Evolutionary conservation across 2,329 filamentous ascomycete genomes (phyloP).

Genomic region (Chrysoporthe austroafricana): DNA sequence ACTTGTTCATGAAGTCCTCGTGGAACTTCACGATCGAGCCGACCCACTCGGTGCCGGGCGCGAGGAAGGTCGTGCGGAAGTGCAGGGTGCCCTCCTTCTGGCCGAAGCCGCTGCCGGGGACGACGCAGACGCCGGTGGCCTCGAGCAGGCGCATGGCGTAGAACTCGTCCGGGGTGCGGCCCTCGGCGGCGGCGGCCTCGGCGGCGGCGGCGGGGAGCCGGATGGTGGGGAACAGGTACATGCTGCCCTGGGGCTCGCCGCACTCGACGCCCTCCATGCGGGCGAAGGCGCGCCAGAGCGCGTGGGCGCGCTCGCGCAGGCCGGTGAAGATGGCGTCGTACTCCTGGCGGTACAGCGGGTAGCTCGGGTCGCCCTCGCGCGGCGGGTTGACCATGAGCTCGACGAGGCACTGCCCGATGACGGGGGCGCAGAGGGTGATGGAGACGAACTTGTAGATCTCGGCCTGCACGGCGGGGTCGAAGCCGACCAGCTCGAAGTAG

Average conservation of each 20-base stretch:
- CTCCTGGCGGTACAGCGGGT: slow-evolving; percentile 81
- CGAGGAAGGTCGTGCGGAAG: slow-evolving; percentile 95
- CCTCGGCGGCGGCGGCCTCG: slow-evolving; percentile 74
- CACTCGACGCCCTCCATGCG: slow-evolving; percentile 97
- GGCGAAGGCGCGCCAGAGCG: slow-evolving; percentile 87
- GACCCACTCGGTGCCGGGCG: slow-evolving; percentile 95
- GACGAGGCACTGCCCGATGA: slow-evolving; percentile 93
- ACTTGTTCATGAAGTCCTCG: slow-evolving; percentile 87
- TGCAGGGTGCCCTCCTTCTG: slow-evolving; percentile 90
- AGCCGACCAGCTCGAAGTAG: slow-evolving; percentile 94
- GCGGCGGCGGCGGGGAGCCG: slow-evolving; percentile 75
- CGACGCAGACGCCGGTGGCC: slow-evolving; percentile 91
- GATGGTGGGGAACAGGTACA: slow-evolving; percentile 99
- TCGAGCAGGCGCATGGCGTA: slow-evolving; percentile 92
- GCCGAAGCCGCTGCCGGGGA: slow-evolving; percentile 90
- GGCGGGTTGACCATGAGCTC: slow-evolving; percentile 99
- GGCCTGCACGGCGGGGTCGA: slow-evolving; percentile 81
- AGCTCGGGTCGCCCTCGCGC: slow-evolving; percentile 78
- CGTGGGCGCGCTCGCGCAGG: slow-evolving; percentile 77
- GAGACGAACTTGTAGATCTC: slow-evolving; percentile 99
- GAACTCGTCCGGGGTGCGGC: slow-evolving; percentile 83
- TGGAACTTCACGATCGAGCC: slow-evolving; percentile 88
- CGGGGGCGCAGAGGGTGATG: slow-evolving; percentile 94
- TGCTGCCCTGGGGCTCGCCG: slow-evolving; percentile 86
- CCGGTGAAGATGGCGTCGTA: slow-evolving; percentile 82